Evolutionary conservation across 192 early-diverging fungal species (phyloP).

Genomic region (Pilaira anomala): DNA sequence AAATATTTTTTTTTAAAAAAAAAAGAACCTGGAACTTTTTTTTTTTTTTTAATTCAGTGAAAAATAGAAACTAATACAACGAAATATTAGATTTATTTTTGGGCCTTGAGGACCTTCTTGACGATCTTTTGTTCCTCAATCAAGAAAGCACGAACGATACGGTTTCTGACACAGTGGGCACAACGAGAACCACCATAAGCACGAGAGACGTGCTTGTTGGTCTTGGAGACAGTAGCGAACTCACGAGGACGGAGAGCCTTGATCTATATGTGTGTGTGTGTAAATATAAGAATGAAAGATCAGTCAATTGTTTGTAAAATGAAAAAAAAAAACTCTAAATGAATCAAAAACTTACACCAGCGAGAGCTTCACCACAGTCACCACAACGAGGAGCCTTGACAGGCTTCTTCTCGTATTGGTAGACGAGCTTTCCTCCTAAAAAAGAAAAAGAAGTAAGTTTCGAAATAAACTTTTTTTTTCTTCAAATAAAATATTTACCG

Average conservation of each 20-base stretch:
- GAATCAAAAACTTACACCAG: slow-evolving; percentile 68
- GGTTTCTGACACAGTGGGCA: slow-evolving; percentile 68
- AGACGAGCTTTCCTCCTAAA: slow-evolving; percentile 85
- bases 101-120: slow-evolving; percentile 95
- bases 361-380: slow-evolving; percentile 88
- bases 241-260: slow-evolving; percentile 84
- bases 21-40: too few relatives aligned
- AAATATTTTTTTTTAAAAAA: too few relatives aligned
- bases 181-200: slow-evolving; percentile 98
- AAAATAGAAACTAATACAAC: too few relatives aligned
- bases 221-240: slow-evolving; percentile 89
- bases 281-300: too few relatives aligned
- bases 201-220: slow-evolving; percentile 89
- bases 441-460: not conserved
- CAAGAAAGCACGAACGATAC: slow-evolving; percentile 98
- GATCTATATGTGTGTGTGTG: slow-evolving; percentile 17
- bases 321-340: not conserved
- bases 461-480: not conserved
- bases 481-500: slow-evolving; percentile 38
- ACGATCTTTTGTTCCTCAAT: slow-evolving; percentile 99
- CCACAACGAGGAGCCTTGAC: slow-evolving; percentile 92
- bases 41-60: too few relatives aligned
- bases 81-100: slow-evolving; percentile 34
- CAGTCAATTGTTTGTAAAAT: not conserved
- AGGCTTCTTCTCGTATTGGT: slow-evolving; percentile 91